A percentile compares a stretch with the other conserved stretches of the same genome.
Evolutionary conservation across 129 eudicot genomes (phyloP).

Genomic region (Dittrichia graveolens): DNA sequence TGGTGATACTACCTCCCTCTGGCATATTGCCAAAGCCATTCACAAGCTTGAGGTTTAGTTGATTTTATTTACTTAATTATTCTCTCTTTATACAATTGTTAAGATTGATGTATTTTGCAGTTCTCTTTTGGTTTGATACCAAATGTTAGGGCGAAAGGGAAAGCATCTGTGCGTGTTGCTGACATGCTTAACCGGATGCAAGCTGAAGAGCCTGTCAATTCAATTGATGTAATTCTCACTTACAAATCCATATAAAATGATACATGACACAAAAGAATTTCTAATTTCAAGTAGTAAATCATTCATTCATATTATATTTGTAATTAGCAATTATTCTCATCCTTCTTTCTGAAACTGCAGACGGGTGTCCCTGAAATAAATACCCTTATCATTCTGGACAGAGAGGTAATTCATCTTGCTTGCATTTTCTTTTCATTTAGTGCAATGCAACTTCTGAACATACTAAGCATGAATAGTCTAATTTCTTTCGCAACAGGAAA

Average conservation of each 20-base stretch:
- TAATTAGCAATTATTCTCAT: constrained; percentile 6
- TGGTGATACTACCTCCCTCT: constrained; percentile 85
- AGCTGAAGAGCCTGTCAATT: constrained; percentile 88
- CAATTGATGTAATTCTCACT: constrained; percentile 60
- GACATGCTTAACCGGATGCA: constrained; percentile 90
- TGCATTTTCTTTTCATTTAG: no score
- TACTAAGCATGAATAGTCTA: no score
- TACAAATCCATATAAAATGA: constrained; percentile 12
- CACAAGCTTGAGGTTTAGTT: constrained; percentile 92
- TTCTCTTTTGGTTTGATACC: constrained; percentile 88
- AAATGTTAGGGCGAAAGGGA: constrained; percentile 98
- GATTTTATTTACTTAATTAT: constrained; percentile 18
- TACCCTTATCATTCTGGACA: constrained; percentile 83
- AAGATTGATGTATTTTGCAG: constrained; percentile 45
- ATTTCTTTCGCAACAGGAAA: not conserved
- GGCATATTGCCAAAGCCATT: constrained; percentile 97
- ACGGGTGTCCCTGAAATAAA: constrained; percentile 84
- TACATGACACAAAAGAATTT: not conserved
- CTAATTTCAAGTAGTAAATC: constrained; percentile 9
- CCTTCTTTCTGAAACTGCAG: constrained; percentile 44
- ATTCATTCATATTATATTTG: not conserved
- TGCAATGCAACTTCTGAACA: no score
- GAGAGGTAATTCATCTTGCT: constrained; percentile 63
- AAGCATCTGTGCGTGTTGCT: constrained; percentile 85
- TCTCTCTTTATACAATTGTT: constrained; percentile 7